These are phyloP conservation scores for Manihot esculenta DNA, from an alignment of 441 rosid genomes.

Conservation along the genomic window DNA sequence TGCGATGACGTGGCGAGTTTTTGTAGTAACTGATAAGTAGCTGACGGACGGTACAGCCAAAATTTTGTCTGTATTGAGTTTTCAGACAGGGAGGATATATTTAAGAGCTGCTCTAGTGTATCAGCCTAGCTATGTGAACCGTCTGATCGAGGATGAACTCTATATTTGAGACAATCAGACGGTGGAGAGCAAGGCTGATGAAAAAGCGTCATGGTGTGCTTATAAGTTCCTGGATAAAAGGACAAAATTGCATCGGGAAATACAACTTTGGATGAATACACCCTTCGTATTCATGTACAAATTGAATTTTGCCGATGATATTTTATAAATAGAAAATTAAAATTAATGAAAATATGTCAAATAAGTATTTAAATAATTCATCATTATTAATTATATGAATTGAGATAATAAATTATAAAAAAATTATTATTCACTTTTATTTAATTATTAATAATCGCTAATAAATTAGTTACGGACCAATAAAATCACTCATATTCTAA, in stretches of 20 bases:
- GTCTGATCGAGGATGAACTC: not conserved
- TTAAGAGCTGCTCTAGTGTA: not conserved
- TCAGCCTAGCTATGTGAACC: not conserved
- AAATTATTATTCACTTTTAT: too few relatives aligned
- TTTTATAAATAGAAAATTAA: too few relatives aligned
- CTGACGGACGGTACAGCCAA: slow-evolving; percentile 4
- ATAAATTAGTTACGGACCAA: too few relatives aligned
- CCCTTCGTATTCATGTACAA: too few relatives aligned
- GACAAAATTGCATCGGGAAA: not conserved
- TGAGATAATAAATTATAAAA: too few relatives aligned
- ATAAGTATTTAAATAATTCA: too few relatives aligned
- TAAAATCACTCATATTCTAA: too few relatives aligned
- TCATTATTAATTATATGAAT: too few relatives aligned
- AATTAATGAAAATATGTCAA: too few relatives aligned
- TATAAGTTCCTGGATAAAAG: not conserved
- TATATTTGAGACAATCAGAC: not conserved
- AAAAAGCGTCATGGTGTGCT: not conserved
- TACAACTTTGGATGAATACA: not conserved
- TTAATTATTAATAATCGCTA: too few relatives aligned
- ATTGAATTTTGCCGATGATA: too few relatives aligned
- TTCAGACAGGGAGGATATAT: not conserved
- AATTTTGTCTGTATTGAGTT: slow-evolving; percentile 1
- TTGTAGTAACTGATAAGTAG: slow-evolving; percentile 9
- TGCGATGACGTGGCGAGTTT: slow-evolving; percentile 14
- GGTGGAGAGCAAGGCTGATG: not conserved